Conservation (phyloP, 139 green algal species). For the Closterium sp. region DNA sequence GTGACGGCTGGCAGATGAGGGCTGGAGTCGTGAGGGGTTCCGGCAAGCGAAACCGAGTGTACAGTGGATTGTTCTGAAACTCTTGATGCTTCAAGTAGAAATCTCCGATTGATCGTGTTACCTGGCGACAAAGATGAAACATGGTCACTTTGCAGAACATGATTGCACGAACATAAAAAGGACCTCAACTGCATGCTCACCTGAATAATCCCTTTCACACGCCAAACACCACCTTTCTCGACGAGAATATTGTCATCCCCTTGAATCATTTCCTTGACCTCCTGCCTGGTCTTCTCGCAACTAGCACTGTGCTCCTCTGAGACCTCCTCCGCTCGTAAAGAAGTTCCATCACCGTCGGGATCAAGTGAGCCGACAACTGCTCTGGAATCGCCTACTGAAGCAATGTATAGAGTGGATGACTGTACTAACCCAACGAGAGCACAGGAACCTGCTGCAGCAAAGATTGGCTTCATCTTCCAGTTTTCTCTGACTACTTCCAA, state of each 20-base stretch:
- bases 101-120: conserved; percentile 25
- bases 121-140: not conserved
- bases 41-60: not conserved
- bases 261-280: conserved; percentile 10
- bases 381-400: conserved; percentile 25
- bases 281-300: not conserved
- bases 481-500: conserved; percentile 14
- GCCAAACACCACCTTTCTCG: conserved; percentile 18
- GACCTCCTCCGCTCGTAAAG: conserved; percentile 12
- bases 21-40: conserved; percentile 4
- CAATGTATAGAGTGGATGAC: conserved; percentile 11
- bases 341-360: not conserved
- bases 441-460: conserved; percentile 14
- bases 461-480: conserved; percentile 8
- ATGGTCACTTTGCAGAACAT: not conserved
- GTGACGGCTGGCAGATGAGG: conserved; percentile 4
- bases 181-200: not conserved
- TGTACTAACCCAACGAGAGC: conserved; percentile 13
- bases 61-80: conserved; percentile 20
- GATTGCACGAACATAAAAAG: not conserved
- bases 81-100: conserved; percentile 40
- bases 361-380: conserved; percentile 18
- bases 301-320: conserved; percentile 31
- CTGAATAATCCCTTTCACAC: conserved; percentile 36
- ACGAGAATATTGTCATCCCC: conserved; percentile 20